phyloP scores from a whole-genome alignment of 2,329 filamentous ascomycete genomes.

The Balansia obtecta region DNA sequence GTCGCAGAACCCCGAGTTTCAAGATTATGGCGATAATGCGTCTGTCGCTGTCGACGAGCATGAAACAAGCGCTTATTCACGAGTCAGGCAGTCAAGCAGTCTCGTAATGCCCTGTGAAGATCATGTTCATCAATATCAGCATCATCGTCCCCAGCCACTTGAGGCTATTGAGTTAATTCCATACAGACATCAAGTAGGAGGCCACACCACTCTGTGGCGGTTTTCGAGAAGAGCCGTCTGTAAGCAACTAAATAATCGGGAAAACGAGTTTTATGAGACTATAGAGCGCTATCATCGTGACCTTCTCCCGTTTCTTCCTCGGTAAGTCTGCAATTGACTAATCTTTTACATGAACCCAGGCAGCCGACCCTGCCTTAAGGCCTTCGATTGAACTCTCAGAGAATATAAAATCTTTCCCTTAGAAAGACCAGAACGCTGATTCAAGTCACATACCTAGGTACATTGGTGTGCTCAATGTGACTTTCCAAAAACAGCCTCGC shows the following conservation, averaged over 20 bases:
- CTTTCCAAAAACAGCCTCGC: slow-evolving; percentile 74
- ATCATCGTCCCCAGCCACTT: slow-evolving; percentile 47
- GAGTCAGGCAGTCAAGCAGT: slow-evolving; percentile 20
- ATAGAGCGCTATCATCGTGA: slow-evolving; percentile 86
- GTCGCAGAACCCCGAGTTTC: slow-evolving; percentile 19
- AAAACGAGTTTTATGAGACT: slow-evolving; percentile 97
- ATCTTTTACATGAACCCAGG: too few relatives aligned
- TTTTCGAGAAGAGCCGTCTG: slow-evolving; percentile 93
- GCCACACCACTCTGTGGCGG: slow-evolving; percentile 90
- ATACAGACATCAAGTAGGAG: slow-evolving; percentile 94
- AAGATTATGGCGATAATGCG: slow-evolving; percentile 25
- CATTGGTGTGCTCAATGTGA: slow-evolving; percentile 93
- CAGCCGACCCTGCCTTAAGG: too few relatives aligned
- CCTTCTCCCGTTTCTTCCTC: slow-evolving; percentile 79
- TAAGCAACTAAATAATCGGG: slow-evolving; percentile 94
- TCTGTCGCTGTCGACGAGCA: slow-evolving; percentile 28
- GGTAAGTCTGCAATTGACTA: slow-evolving; percentile 34
- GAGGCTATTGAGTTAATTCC: slow-evolving; percentile 93
- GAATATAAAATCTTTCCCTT: too few relatives aligned
- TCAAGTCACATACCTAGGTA: slow-evolving; percentile 45
- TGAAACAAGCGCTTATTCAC: slow-evolving; percentile 21
- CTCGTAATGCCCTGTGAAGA: slow-evolving; percentile 32
- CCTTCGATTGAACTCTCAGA: too few relatives aligned
- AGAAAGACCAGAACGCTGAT: slow-evolving; percentile 2
- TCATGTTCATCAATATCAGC: slow-evolving; percentile 38